Conservation (phyloP, 176 grass and related monocot species). For the Secale cereale region DNA sequence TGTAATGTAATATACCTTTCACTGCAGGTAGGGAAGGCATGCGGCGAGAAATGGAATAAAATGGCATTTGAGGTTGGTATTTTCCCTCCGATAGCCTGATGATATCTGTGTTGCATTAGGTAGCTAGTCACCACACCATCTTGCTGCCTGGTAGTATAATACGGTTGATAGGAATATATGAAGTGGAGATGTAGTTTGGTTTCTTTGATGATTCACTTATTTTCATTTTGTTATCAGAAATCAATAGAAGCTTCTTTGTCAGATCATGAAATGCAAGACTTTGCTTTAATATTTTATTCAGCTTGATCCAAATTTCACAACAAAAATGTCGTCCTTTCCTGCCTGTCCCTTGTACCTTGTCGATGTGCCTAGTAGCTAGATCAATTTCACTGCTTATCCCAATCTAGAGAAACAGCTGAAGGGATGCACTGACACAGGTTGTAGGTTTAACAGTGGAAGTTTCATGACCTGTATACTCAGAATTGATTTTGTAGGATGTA, state of each 20-base stretch:
- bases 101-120: constrained; percentile 6
- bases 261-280: background rate
- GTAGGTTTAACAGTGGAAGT: background rate
- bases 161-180: background rate
- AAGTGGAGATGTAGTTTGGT: background rate
- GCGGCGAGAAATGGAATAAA: constrained; percentile 87
- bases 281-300: background rate
- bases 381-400: background rate
- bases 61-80: constrained; percentile 84
- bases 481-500: background rate
- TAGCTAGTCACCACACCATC: background rate
- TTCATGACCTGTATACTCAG: background rate
- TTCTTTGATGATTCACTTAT: constrained; percentile 10
- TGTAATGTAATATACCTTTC: constrained; percentile 31
- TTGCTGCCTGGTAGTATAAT: constrained; percentile 6
- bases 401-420: background rate
- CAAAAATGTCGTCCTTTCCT: background rate
- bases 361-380: background rate
- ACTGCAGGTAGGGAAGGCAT: constrained; percentile 84
- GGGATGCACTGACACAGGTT: background rate
- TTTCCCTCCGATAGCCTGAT: constrained; percentile 6
- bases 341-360: background rate
- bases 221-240: background rate
- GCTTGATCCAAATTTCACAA: background rate
- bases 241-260: background rate